A percentile compares a stretch with the other conserved stretches of the same genome.
Evolutionary conservation across 495 filamentous ascomycete genomes (phyloP).

Genomic region (Penicillium subrubescens): DNA sequence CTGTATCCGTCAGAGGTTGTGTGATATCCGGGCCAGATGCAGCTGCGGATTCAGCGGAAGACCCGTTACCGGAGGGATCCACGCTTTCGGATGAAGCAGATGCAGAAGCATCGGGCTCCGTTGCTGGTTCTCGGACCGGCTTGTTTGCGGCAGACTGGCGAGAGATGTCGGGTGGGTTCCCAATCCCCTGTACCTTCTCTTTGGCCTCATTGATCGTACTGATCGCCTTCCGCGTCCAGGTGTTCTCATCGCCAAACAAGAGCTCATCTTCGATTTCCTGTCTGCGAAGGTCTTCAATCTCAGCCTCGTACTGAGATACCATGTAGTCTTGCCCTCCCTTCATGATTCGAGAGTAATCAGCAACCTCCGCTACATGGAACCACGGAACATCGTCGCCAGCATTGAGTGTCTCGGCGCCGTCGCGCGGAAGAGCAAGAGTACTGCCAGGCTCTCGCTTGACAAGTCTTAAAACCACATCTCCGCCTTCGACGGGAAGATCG

Average conservation of each 20-base stretch:
- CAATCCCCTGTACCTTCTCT: slow-evolving; percentile 70
- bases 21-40: slow-evolving; percentile 6
- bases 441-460: slow-evolving; percentile 77
- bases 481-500: slow-evolving; percentile 74
- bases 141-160: slow-evolving; percentile 53
- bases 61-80: slow-evolving; percentile 48
- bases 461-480: slow-evolving; percentile 84
- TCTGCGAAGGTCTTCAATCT: slow-evolving; percentile 70
- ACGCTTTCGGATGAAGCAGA: slow-evolving; percentile 20
- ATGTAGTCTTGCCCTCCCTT: slow-evolving; percentile 91
- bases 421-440: slow-evolving; percentile 83
- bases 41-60: slow-evolving; percentile 27
- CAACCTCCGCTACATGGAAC: slow-evolving; percentile 90
- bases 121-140: slow-evolving; percentile 47
- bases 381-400: slow-evolving; percentile 80
- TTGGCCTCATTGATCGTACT: slow-evolving; percentile 68
- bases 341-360: slow-evolving; percentile 95
- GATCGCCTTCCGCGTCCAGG: slow-evolving; percentile 87
- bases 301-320: slow-evolving; percentile 71
- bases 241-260: slow-evolving; percentile 88
- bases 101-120: not conserved
- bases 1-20: not conserved
- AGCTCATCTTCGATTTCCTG: slow-evolving; percentile 89
- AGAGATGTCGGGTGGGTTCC: slow-evolving; percentile 63
- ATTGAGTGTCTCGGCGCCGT: slow-evolving; percentile 70